A percentile compares a stretch with the other conserved stretches of the same genome.
These are phyloP conservation scores for Trametes gibbosa DNA, from an alignment of 768 basidiomycete species.

Conservation along the genomic window DNA sequence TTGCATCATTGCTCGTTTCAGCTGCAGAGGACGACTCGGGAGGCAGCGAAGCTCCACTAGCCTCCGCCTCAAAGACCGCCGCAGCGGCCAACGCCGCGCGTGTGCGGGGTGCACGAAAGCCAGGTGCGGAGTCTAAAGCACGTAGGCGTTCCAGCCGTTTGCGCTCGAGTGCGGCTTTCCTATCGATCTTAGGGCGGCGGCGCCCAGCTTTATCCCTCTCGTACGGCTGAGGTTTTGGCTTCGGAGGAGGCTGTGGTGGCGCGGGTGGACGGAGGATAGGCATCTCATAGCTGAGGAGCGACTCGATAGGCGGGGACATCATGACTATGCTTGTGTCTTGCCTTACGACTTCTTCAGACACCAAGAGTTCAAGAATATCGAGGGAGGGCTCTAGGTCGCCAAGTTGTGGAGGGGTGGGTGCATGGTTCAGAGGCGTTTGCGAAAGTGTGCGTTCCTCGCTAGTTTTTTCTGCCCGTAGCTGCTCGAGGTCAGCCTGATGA, in stretches of 20 bases:
- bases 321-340: slow-evolving; percentile 55
- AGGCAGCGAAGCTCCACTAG: slow-evolving; percentile 9
- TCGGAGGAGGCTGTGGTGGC: slow-evolving; percentile 36
- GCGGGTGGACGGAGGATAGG: slow-evolving; percentile 59
- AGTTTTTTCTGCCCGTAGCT: not conserved
- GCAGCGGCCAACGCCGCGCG: slow-evolving; percentile 27
- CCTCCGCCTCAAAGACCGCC: slow-evolving; percentile 42
- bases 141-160: slow-evolving; percentile 20
- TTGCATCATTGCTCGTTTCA: slow-evolving; percentile 12
- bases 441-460: not conserved
- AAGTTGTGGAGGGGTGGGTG: slow-evolving; percentile 24
- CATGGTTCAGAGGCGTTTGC: not conserved
- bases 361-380: slow-evolving; percentile 52
- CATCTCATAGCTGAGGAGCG: slow-evolving; percentile 68
- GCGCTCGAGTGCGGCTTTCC: slow-evolving; percentile 27
- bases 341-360: slow-evolving; percentile 50
- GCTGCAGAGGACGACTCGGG: slow-evolving; percentile 18
- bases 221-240: slow-evolving; percentile 39
- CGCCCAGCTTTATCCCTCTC: slow-evolving; percentile 11
- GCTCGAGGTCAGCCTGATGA: not conserved
- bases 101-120: slow-evolving; percentile 50
- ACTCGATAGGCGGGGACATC: slow-evolving; percentile 54
- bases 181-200: slow-evolving; percentile 21
- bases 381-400: slow-evolving; percentile 78
- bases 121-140: slow-evolving; percentile 40